Base-by-base conservation (phyloP, 108 stramenopile genomes). In the Cyclotella atomus region DNA sequence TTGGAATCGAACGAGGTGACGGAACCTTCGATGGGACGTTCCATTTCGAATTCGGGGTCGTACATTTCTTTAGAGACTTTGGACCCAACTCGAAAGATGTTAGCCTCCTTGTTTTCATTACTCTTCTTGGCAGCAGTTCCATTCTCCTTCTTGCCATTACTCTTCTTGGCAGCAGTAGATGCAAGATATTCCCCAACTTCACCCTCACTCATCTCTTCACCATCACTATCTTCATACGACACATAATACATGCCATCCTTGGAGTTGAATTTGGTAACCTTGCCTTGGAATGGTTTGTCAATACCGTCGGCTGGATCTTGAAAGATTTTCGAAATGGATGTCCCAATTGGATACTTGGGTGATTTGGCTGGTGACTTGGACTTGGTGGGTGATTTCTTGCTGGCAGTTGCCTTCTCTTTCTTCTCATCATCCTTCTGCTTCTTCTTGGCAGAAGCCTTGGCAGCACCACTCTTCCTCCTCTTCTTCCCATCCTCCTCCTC, bases 211-310 rank as follows among this genome's bases (percentile, higher is more conserved):
- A 65, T 28, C 33, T 65, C 65, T 30, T 74, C 73, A 14, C 6
- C 32, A 57, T 74, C 73, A 21, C 20, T 41, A 65, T 74, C 73
- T 33, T 65, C 73, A 44, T 74, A 74, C 7, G 15, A 24, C 6
- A 74, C 34, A 3, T 59, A 30, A 53, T 74, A 74, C 23, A 55
- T 28, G 14, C 21, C 27, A 3, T 12, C 29, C 36, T 57, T 65
- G 29, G 3, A 29, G 20, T 74, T 64, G 27, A 29, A 65, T 1
- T 5, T 3, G 9, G n/a, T 16, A 0, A 74, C 53, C 1, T n/a
- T 56, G 27, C 73, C 73, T 15, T 36, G n/a, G 30, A 74, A 74
- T 10, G 68, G 23, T 32, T 28, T n/a, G 25, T 20, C 52, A 4
- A 2, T 24, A 8, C 14, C 46, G 30, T 38, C 53, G 0, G 34